These are phyloP conservation scores for Cercophora scortea DNA, from an alignment of 495 filamentous ascomycete species.

Conservation along the genomic window DNA sequence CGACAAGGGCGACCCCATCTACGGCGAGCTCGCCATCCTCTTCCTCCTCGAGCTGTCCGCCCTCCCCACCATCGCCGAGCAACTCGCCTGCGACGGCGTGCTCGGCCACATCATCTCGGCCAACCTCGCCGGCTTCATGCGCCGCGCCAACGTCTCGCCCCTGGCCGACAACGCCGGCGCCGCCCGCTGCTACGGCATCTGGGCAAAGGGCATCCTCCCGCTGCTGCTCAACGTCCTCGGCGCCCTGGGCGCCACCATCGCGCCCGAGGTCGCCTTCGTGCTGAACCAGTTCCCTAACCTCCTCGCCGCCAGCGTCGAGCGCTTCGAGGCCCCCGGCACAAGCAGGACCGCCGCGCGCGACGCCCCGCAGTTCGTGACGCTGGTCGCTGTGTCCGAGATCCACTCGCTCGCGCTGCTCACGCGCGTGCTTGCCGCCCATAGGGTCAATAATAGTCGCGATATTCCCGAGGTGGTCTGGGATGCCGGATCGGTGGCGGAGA, in stretches of 20 bases:
- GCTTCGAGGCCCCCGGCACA: constrained; percentile 47
- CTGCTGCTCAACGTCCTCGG: constrained; percentile 84
- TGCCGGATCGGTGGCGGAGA: constrained; percentile 57
- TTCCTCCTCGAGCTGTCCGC: constrained; percentile 84
- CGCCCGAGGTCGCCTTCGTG: constrained; percentile 76
- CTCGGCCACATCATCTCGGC: constrained; percentile 71
- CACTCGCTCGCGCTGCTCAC: constrained; percentile 69
- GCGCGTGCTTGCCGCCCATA: constrained; percentile 53
- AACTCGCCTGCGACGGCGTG: constrained; percentile 76
- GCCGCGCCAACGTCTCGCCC: constrained; percentile 61
- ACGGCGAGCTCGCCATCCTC: constrained; percentile 78
- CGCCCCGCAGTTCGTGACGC: constrained; percentile 49
- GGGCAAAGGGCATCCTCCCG: constrained; percentile 80
- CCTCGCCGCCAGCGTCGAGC: constrained; percentile 52
- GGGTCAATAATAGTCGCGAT: constrained; percentile 52
- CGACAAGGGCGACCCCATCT: constrained; percentile 77
- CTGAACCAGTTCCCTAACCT: constrained; percentile 77
- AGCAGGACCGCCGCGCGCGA: constrained; percentile 34
- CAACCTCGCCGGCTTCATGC: constrained; percentile 62
- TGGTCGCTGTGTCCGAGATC: constrained; percentile 64
- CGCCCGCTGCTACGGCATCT: constrained; percentile 68
- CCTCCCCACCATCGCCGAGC: constrained; percentile 76
- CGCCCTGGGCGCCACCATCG: constrained; percentile 67
- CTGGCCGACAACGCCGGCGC: constrained; percentile 47
- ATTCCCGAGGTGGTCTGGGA: constrained; percentile 69